Evolutionary conservation across 371 early-diverging fungal species (phyloP).

Genomic region (Lichtheimia ornata): DNA sequence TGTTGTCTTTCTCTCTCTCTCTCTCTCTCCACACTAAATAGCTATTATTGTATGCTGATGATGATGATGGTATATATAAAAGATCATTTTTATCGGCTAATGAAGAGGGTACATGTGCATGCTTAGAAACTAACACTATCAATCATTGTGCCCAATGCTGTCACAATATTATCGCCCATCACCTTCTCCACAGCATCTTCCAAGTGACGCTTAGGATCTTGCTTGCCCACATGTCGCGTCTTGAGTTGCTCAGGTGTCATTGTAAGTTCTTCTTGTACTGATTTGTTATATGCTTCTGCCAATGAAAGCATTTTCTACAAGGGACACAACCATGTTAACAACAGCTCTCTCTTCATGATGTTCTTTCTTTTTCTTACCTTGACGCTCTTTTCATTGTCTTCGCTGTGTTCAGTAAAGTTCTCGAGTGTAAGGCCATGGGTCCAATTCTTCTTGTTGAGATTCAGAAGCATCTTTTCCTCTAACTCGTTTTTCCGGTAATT

Average conservation of each 20-base stretch:
- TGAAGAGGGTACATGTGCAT: not conserved
- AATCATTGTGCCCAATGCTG: constrained; percentile 89
- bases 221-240: constrained; percentile 97
- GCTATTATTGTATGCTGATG: no score
- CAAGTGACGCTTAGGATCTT: constrained; percentile 98
- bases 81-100: no score
- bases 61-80: no score
- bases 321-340: not conserved
- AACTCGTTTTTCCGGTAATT: constrained; percentile 99
- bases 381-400: constrained; percentile 82
- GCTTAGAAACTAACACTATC: constrained; percentile 77
- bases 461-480: constrained; percentile 99
- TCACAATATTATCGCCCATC: constrained; percentile 95
- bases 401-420: constrained; percentile 82
- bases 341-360: not conserved
- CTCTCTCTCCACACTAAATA: no score
- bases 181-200: constrained; percentile 87
- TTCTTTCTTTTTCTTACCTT: constrained; percentile 50
- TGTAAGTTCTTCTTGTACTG: constrained; percentile 92
- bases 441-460: constrained; percentile 99
- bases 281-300: constrained; percentile 94
- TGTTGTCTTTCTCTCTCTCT: no score
- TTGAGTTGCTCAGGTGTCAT: constrained; percentile 93
- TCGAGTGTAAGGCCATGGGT: constrained; percentile 91
- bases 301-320: constrained; percentile 77